phyloP scores from a whole-genome alignment of 108 stramenopile species.

The Bacterosira constricta region DNA sequence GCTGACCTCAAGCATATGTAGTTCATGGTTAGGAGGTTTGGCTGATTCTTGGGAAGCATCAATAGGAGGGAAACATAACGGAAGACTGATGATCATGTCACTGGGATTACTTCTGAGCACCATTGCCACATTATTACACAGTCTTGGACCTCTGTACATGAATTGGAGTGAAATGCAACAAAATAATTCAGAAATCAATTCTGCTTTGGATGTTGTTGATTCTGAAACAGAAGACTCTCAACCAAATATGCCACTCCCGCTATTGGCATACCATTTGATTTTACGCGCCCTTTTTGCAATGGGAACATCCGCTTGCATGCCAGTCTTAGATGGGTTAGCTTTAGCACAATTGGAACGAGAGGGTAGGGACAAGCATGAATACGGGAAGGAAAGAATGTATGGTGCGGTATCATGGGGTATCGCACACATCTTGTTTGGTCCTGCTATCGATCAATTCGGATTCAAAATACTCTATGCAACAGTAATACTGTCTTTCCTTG shows the following conservation, averaged over 20 bases:
- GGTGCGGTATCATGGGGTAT: slow-evolving; percentile 55
- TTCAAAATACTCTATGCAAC: slow-evolving; percentile 38
- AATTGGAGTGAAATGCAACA: background rate
- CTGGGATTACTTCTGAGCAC: slow-evolving; percentile 34
- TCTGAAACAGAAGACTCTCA: slow-evolving; percentile 1
- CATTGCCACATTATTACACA: slow-evolving; percentile 32
- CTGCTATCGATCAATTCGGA: slow-evolving; percentile 35
- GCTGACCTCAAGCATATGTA: slow-evolving; percentile 27
- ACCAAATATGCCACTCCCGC: slow-evolving; percentile 9
- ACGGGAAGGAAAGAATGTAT: slow-evolving; percentile 52
- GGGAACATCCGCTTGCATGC: slow-evolving; percentile 26
- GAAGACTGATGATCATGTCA: slow-evolving; percentile 35
- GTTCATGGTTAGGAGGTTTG: slow-evolving; percentile 41
- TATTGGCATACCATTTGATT: slow-evolving; percentile 40
- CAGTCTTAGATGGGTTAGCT: slow-evolving; percentile 53
- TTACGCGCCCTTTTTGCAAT: slow-evolving; percentile 33
- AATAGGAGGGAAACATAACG: slow-evolving; percentile 1
- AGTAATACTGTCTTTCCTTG: slow-evolving; percentile 30
- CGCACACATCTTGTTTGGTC: slow-evolving; percentile 45
- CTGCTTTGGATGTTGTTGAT: background rate
- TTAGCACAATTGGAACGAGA: slow-evolving; percentile 50
- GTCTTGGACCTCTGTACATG: slow-evolving; percentile 10
- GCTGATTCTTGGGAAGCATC: slow-evolving; percentile 44
- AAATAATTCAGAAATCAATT: background rate
- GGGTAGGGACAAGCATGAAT: slow-evolving; percentile 32